Evolutionary conservation across 768 basidiomycete genomes (phyloP), one percentile per base, ranked within the genome.

Genomic region (Strobilomyces dryophilus): DNA sequence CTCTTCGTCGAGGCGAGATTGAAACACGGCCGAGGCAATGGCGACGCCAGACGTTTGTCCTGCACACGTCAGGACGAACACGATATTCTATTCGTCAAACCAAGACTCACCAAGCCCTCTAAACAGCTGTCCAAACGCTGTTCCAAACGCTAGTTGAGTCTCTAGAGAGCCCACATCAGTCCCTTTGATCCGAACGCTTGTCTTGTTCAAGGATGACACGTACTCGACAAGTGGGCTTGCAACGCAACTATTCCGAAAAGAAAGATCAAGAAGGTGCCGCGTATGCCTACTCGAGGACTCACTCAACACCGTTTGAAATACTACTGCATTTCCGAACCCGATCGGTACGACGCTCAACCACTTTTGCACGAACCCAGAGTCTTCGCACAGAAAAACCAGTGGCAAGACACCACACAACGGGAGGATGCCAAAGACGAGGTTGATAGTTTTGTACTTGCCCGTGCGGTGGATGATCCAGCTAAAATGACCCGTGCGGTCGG

Each of bases 401-500:
- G 75, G 63, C 5, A 74, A 50, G 0, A 76, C 71, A 2, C 77
- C 73, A 4, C 75, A 63, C 57, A 79, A 71, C 5, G 80, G 81
- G 47, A 76, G 68, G 15, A 76, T 61, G 0, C 80, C 81, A 54
- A 79, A 82, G 2, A 76, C 60, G 31, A 75, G 61, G 52, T 77
- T 79, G 21, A 82, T 65, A 1, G 58, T 59, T 55, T 74, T 78
- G 64, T 82, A 82, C 55, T 68, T 78, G 1, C 80, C 80, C 1
- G 79, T 80, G 15, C 72, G 71, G 47, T 76, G 76, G 74, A 81
- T 77, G 45, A 77, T 57, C 74, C 76, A 81, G 14, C 69, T 70
- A 46, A 12, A 14, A 18, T 14, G 21, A 31, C 17, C 1, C 1
- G 9, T 46, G 27, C 27, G 27, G 27, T 4, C 8, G 27, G 29